Evolutionary conservation across 2,329 filamentous ascomycete genomes (phyloP), one percentile per base, ranked within the genome.

Genomic region (Phaeosphaeria sp.): DNA sequence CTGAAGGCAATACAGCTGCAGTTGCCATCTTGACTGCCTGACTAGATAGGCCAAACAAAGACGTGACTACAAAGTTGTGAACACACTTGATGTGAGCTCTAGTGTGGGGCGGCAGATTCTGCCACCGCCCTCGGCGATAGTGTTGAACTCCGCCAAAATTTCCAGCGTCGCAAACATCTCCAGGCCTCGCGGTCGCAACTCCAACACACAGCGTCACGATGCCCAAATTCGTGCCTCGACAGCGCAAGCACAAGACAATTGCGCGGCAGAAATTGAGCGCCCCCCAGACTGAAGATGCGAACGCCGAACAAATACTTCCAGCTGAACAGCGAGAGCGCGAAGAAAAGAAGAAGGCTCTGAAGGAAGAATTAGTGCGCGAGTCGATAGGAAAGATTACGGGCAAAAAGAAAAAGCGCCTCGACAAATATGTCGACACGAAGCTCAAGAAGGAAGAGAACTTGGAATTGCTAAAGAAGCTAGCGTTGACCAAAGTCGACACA

Each of bases 391-490:
- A 85, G 63, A 82, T 89, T 56, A 86, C 84, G 1, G 78, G 81
- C 20, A 90, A 90, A 76, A 90, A 90, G 77, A 82, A 86, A 66
- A 90, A 90, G 78, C 80, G 88, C 53, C 71, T 90, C 61, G 87
- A 90, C 65, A 89, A 90, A 71, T 90, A 90, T 64, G 87, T 90
- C 75, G 93, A 98, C 70, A 95, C 86, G 57, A 99, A 99, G 83
- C 82, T 99, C 46, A 91, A 89, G 77, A 97, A 96, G 77, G 95
- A 99, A 73, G 94, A 98, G 77, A 96, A 92, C 70, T 83, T 91
- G 25, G 90, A 88, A 55, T 81, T 99, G 27, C 83, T 98, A 67
- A 90, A 91, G 72, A 93, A 95, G 74, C 84, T 99, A 23, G 91
- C 91, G 18, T 84, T 87, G 59, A 84, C 87, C 54, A 93, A 90